A percentile compares a stretch with the other conserved stretches of the same genome.
Conservation (phyloP, 2,329 filamentous ascomycete genomes). For the Capronia coronata region DNA sequence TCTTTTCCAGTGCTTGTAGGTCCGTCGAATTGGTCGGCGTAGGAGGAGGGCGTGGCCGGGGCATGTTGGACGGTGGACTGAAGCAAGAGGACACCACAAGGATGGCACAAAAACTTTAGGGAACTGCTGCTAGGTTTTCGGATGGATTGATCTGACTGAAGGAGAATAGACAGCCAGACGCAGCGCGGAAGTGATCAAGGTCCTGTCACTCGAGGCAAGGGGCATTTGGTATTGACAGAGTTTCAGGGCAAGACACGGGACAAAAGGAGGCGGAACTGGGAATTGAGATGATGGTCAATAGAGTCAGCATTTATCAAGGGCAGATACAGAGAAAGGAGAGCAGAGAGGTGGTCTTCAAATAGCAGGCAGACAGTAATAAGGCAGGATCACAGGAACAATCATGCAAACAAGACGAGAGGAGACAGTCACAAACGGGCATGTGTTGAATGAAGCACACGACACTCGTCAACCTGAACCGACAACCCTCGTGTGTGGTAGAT, state of each 20-base stretch:
- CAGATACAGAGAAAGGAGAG: too few species aligned
- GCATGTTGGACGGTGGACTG: conserved; percentile 45
- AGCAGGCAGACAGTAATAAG: too few species aligned
- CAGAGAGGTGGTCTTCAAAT: too few species aligned
- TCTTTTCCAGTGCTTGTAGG: conserved; percentile 60
- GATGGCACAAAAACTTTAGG: too few species aligned
- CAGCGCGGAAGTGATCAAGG: background rate
- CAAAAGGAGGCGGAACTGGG: too few species aligned
- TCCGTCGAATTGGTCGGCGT: conserved; percentile 77
- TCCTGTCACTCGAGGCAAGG: background rate
- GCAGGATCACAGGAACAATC: too few species aligned
- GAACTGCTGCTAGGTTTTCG: too few species aligned
- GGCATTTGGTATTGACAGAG: background rate
- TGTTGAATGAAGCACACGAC: conserved; percentile 24
- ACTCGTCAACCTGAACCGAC: conserved; percentile 7
- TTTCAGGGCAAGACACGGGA: background rate
- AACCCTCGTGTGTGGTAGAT: conserved; percentile 15
- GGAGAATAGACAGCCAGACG: too few species aligned
- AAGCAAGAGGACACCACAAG: background rate
- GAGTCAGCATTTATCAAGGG: too few species aligned
- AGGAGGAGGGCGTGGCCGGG: conserved; percentile 59
- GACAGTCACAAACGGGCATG: conserved; percentile 13
- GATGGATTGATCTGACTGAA: too few species aligned
- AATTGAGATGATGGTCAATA: too few species aligned
- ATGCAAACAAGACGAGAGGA: conserved; percentile 3